A percentile compares a stretch with the other conserved stretches of the same genome.
These are phyloP conservation scores for Daldinia caldariorum DNA, from an alignment of 495 filamentous ascomycete genomes.

Conservation along the genomic window DNA sequence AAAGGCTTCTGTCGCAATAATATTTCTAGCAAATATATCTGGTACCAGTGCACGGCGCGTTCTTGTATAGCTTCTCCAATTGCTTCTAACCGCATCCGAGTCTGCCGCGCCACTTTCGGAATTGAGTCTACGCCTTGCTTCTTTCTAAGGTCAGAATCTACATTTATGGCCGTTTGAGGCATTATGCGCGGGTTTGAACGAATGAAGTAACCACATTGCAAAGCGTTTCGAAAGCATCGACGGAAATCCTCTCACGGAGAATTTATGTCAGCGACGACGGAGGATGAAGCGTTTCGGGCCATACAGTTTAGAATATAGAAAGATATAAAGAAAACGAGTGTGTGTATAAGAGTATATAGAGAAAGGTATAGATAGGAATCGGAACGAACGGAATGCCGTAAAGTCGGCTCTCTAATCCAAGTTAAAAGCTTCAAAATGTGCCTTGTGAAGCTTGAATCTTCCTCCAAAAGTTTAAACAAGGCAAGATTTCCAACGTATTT, in stretches of 20 bases:
- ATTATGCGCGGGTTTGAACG: constrained; percentile 37
- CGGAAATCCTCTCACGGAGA: constrained; percentile 15
- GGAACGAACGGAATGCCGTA: constrained; percentile 31
- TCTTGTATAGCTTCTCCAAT: constrained; percentile 25
- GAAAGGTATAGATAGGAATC: constrained; percentile 19
- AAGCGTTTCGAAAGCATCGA: constrained; percentile 22
- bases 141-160: constrained; percentile 32
- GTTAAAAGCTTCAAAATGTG: constrained; percentile 8
- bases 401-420: constrained; percentile 6
- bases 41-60: constrained; percentile 46
- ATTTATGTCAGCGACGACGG: not conserved
- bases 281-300: not conserved
- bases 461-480: constrained; percentile 1
- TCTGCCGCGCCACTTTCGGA: constrained; percentile 22
- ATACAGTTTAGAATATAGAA: not conserved
- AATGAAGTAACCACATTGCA: constrained; percentile 36
- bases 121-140: constrained; percentile 19
- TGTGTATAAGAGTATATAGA: not conserved
- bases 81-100: constrained; percentile 29
- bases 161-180: constrained; percentile 29
- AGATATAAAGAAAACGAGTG: not conserved
- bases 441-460: constrained; percentile 7
- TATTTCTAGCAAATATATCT: constrained; percentile 47
- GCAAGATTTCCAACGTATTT: not conserved
- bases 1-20: constrained; percentile 53